Evolutionary conservation across 176 grass and related monocot species (phyloP), one percentile per base, ranked within the genome.

Genomic region (Olyra latifolia): DNA sequence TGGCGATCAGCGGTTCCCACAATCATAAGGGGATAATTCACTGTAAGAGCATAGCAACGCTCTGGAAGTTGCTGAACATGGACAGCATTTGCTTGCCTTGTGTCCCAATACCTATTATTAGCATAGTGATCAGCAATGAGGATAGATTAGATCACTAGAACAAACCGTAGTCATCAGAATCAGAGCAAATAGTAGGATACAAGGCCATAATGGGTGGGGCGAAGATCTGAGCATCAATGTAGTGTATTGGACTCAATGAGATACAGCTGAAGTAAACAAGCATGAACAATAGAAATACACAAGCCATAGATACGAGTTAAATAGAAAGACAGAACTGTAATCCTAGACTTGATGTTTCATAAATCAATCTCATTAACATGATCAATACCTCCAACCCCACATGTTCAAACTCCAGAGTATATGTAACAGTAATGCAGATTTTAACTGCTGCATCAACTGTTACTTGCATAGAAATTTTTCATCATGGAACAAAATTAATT

Each of bases 21-120:
- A 85, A 98, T 93, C 95, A 98, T 94, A 75, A 98, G 87, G 32
- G 92, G 92, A 72, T 98, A 98, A 72, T 81, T 89, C 78, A 98
- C 92, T 61, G 95, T 90, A 71, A 98, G 74, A 77, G 95, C 74
- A 66, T 91, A 94, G 74, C 89, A 92, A 30, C 89, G 82, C 56
- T 94, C 95, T 76, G 95, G 95, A 62, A 94, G 83, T 85, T 89
- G 95, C 70, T 98, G 95, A 57, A 91, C 70, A 91, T 98, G 95
- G 29, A 79, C 95, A 45, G 95, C 92, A 61, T 98, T 88, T 46
- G 87, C 24, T 63, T 94, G 95, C 24, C 95, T 92, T n/a, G 85
- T 91, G 78, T 98, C 95, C 92, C 95, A 98, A 64, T 98, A 98
- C 86, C 92, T 98, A 73, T 39, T 41, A 65, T 75, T 67, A 73